Evolutionary conservation across 2,329 filamentous ascomycete genomes (phyloP), one percentile per base, ranked within the genome.

Genomic region (Mycosphaerella sp.): DNA sequence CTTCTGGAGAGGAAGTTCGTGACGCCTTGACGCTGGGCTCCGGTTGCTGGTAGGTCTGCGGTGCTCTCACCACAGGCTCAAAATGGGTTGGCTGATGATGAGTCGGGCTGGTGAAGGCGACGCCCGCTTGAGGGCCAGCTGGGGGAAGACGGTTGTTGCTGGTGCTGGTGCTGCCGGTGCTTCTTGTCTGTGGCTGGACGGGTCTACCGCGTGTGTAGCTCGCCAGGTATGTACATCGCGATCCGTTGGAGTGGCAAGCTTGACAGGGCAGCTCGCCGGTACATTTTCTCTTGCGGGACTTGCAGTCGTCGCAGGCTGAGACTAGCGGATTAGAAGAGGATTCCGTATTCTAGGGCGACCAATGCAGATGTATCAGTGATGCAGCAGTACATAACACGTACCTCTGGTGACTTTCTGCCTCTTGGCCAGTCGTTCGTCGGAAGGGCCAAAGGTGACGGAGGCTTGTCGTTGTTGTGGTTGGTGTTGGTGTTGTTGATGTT

Each of bases 151-250:
- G 26, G 26, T 29, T 6, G 26, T 29, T 29, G 6, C 6, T 29
- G 26, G 2, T 29, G 26, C 26, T 6, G 26, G 3, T 29, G 26
- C 26, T 29, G 26, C 6, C 6, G 26, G 5, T 29, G 9, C 31
- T 49, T 10, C 38, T 40, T 12, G 48, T 23, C 40, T 43, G 48
- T 31, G 61, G 61, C 31, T 59, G 55, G 12, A 63, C 62, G 1
- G 62, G 51, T 31, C 59, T 56, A 55, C 57, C 75, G 67, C 78
- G 67, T 14, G 72, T 75, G 59, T 80, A 80, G 0, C 72, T 70
- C 17, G 77, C 76, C 23, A 74, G 73, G 59, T 77, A 80, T 14
- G 75, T 74, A 64, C 78, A 80, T 11, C 58, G 57, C 6, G 62
- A 58, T 26, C 62, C 65, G 14, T 66, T 63, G 34, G 59, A 55